A percentile compares a stretch with the other conserved stretches of the same genome.
Conservation (phyloP, 495 filamentous ascomycete genomes). For the Penicillium lagena region DNA sequence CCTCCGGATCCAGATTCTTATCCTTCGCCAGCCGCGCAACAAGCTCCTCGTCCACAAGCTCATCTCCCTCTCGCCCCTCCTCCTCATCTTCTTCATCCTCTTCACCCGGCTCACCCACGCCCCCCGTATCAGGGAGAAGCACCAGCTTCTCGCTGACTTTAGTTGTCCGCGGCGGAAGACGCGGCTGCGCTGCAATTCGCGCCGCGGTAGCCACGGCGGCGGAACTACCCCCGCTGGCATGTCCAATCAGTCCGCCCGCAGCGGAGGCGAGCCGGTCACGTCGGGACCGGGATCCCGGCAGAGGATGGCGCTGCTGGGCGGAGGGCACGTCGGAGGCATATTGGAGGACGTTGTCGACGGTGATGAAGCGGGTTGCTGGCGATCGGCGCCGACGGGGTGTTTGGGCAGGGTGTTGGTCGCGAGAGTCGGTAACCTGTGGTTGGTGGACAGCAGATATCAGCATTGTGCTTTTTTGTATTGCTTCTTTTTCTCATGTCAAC, state of each 20-base stretch:
- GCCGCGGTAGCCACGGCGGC: conserved; percentile 9
- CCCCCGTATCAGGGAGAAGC: conserved; percentile 76
- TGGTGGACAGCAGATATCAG: conserved; percentile 5
- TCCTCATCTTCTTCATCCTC: conserved; percentile 16
- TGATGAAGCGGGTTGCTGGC: conserved; percentile 72
- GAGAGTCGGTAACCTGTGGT: conserved; percentile 53
- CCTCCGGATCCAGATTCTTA: conserved; percentile 32
- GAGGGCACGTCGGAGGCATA: conserved; percentile 94
- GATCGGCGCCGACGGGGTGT: conserved; percentile 31
- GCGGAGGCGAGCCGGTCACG: conserved; percentile 29
- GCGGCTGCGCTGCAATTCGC: conserved; percentile 53
- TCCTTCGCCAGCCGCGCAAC: conserved; percentile 32
- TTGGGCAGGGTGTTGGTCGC: conserved; percentile 38
- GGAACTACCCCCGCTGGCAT: conserved; percentile 10
- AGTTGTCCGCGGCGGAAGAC: conserved; percentile 79
- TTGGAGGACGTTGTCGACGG: conserved; percentile 92
- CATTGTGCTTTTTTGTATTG: neutral
- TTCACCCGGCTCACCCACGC: conserved; percentile 22
- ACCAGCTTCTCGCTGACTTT: conserved; percentile 95
- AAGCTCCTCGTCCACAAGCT: conserved; percentile 43
- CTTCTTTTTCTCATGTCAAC: neutral
- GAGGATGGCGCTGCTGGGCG: conserved; percentile 76
- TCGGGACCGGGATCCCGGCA: conserved; percentile 48
- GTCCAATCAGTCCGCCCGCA: conserved; percentile 24
- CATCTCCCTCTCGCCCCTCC: conserved; percentile 43